Evolutionary conservation across 1,284 basidiomycete genomes (phyloP), one percentile per base, ranked within the genome.

Genomic region (Moesziomyces antarcticus): DNA sequence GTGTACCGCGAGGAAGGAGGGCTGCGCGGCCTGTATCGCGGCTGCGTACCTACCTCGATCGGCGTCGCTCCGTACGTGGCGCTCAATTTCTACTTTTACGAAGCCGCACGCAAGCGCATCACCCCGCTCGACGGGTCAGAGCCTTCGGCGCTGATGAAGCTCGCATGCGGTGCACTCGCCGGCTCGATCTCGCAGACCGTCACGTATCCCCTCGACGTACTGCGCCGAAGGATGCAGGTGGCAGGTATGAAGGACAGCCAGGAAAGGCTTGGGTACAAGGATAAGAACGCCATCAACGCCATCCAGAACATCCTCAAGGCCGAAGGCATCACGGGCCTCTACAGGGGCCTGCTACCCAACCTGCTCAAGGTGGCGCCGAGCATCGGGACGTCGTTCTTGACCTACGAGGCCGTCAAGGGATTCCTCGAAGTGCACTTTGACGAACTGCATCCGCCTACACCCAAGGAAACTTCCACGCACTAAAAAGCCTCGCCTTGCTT

Each of bases 141-240:
- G 14, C 75, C 81, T 7, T 70, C 69, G 20, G 50, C 78, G 11
- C 24, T 78, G 16, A 54, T 59, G 18, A 84, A 84, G 75, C 82
- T 88, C n/a, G 72, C 68, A 0, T 87, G 87, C 59, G 88, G 88
- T 13, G 87, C 86, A 0, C 63, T 87, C 6, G 87, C 87, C 0
- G 88, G 88, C 2, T 85, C 90, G 21, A 91, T 97, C 76, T 93
- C 92, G 30, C 93, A 98, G 84, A 93, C 94, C 37, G 85, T 97
- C 77, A 98, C 96, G 8, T 97, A 97, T 83, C 96, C 96, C 0
- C 92, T 97, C 79, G 96, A 99, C 84, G 93, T 98, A 1, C 85
- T 98, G 55, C 88, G 96, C 44, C 88, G 96, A 51, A 94, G 97
- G 86, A 94, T 99, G 91, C 96, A 99, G 84, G 93, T 96, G 58